Conservation (phyloP, 768 basidiomycete species). For the Suillus occidentalis region DNA sequence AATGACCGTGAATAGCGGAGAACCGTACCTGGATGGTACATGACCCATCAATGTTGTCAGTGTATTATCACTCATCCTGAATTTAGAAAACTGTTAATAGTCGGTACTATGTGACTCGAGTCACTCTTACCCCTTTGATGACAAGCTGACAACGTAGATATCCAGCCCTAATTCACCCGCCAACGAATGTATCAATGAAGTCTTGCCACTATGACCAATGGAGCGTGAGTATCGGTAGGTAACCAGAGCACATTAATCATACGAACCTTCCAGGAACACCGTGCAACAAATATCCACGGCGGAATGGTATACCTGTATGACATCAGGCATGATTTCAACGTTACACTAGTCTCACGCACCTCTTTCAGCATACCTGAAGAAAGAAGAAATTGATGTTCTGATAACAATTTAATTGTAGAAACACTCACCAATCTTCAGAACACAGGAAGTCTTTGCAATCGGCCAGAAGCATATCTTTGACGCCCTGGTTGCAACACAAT, state of each 20-base stretch:
- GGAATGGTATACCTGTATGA: conserved; percentile 76
- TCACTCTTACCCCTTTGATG: conserved; percentile 72
- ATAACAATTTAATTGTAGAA: conserved; percentile 20
- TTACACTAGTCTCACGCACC: conserved; percentile 47
- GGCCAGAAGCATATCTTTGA: conserved; percentile 86
- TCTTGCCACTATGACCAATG: conserved; percentile 63
- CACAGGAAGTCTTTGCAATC: conserved; percentile 85
- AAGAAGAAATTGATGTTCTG: conserved; percentile 18
- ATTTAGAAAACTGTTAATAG: conserved; percentile 5
- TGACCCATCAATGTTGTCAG: conserved; percentile 84
- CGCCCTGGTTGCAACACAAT: conserved; percentile 87
- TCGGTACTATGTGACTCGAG: conserved; percentile 12
- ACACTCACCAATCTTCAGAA: conserved; percentile 79
- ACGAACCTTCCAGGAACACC: conserved; percentile 82
- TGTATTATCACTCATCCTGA: conserved; percentile 88
- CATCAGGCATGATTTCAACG: conserved; percentile 20
- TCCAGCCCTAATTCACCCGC: conserved; percentile 85
- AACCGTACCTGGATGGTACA: conserved; percentile 73
- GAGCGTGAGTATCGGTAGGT: conserved; percentile 15
- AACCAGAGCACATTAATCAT: conserved; percentile 3
- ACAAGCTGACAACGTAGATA: conserved; percentile 88
- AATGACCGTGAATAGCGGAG: conserved; percentile 4
- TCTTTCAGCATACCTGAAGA: conserved; percentile 82
- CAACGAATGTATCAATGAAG: conserved; percentile 81
- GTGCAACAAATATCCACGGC: conserved; percentile 80